Evolutionary conservation across 2,329 filamentous ascomycete species (phyloP), one percentile per base, ranked within the genome.

Genomic region (Alternaria arbusti): DNA sequence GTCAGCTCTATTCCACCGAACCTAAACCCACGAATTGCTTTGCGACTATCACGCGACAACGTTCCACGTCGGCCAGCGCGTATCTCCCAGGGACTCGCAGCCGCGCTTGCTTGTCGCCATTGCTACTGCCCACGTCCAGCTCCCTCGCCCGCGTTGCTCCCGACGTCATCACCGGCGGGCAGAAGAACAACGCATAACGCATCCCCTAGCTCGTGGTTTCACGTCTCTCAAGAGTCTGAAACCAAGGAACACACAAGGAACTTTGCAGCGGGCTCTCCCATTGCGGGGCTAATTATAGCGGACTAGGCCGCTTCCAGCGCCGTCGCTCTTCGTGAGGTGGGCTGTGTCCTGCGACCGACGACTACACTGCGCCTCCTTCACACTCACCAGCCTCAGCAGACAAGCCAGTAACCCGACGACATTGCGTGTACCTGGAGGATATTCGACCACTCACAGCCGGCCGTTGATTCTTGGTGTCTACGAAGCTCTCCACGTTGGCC

Each of bases 381-480:
- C 63, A 64, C 71, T 68, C 71, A 72, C 67, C 72, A 75, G 72
- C 72, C 70, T 68, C 70, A 73, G 65, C 66, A 57, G 61, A 61
- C 47, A 60, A 56, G 56, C 68, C 56, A 50, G 64, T 68, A 66
- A 65, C 63, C 64, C 55, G 54, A 57, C 12, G 57, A 67, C 62
- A 54, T 63, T 67, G 59, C 62, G 66, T 61, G 67, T 74, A 66
- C 61, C 64, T 67, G 56, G 62, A 54, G 63, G 47, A 57, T 58
- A 43, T 64, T 55, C 57, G 63, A 63, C 74, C 74, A 76, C 58
- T 76, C 72, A 69, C 57, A 54, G 57, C 28, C 63, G 62, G 63
- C 52, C 66, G 61, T 51, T 51, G 55, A 63, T 46, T 62, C 30
- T 56, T 58, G 59, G 57, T 56, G 51, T 43, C 45, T 54, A 40